Percentiles rank a stretch among this genome's conserved stretches.
phyloP scores from a whole-genome alignment of 2,329 filamentous ascomycete species.

The Gaeumannomyces tritici region DNA sequence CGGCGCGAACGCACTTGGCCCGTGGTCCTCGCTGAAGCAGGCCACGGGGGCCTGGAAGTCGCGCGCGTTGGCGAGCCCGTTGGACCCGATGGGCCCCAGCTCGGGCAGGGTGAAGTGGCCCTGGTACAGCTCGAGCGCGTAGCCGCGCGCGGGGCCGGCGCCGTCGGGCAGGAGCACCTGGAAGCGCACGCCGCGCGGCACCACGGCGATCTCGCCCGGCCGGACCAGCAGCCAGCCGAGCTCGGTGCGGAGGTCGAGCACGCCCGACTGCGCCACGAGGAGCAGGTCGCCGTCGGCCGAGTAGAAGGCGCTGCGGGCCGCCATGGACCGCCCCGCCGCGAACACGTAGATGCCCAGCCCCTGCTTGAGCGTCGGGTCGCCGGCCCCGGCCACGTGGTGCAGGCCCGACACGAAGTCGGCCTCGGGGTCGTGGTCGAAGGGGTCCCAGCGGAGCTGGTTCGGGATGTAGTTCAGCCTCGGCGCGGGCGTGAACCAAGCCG shows the following conservation, averaged over 20 bases:
- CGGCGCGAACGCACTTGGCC: slow-evolving; percentile 7
- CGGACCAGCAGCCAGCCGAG: slow-evolving; percentile 50
- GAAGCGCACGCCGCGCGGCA: slow-evolving; percentile 53
- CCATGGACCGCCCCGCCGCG: slow-evolving; percentile 60
- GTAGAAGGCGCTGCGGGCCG: slow-evolving; percentile 58
- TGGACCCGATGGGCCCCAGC: slow-evolving; percentile 48
- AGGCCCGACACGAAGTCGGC: slow-evolving; percentile 34
- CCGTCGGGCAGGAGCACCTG: slow-evolving; percentile 44
- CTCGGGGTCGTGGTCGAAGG: slow-evolving; percentile 42
- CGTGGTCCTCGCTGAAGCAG: slow-evolving; percentile 38
- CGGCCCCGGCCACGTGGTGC: slow-evolving; percentile 57
- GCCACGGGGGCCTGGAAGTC: slow-evolving; percentile 55
- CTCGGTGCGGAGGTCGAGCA: slow-evolving; percentile 56
- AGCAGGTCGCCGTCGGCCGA: slow-evolving; percentile 60
- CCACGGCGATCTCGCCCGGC: slow-evolving; percentile 55
- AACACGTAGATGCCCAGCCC: slow-evolving; percentile 62
- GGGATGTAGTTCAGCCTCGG: slow-evolving; percentile 50
- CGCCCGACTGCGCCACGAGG: slow-evolving; percentile 56
- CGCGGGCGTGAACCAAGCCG: background rate
- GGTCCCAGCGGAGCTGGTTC: slow-evolving; percentile 63
- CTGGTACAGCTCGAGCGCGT: slow-evolving; percentile 50
- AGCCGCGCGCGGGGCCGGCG: slow-evolving; percentile 36
- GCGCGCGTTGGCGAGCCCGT: slow-evolving; percentile 45
- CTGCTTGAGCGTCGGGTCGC: slow-evolving; percentile 60
- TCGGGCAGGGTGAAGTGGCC: slow-evolving; percentile 50